Evolutionary conservation across 2,329 filamentous ascomycete species (phyloP), one percentile per base, ranked within the genome.

Genomic region (Monilinia fructigena): DNA sequence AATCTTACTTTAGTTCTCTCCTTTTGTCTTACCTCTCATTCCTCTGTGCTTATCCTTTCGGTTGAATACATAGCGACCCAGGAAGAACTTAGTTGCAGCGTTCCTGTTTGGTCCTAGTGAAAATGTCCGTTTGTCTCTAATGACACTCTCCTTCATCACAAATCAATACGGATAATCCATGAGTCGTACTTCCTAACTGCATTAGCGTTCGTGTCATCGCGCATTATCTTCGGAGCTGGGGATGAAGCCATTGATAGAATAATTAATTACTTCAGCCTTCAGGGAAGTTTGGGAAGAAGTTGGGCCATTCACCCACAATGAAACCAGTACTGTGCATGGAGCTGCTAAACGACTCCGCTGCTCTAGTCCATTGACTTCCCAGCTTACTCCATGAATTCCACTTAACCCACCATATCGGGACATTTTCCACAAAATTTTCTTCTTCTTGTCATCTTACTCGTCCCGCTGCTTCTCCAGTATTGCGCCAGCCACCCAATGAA

Each of bases 401-500:
- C 35, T 11, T 7, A 8, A 54, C 28, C 55, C 38, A 61, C 55
- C 53, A 61, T 28, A 28, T 53, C 55, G 55, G 55, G 20, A 45
- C 26, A 53, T 12, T 45, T 54, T n/a, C 55, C 55, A 60, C 31
- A 38, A 38, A 26, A 28, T 31, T 50, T 18, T 35, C 23, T 35
- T 35, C 31, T 45, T 38, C 48, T 45, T 26, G 35, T 10, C 18
- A 52, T n/a, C 35, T 60, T 35, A 52, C 45, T 52, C 58, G 48
- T 50, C 11, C 23, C 60, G 23, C 20, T 16, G 16, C 14, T 31
- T 31, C 58, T 38, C 48, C 35, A 53, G 47, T 47, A 28, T 61
- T 48, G 35, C 47, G 55, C 63, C 63, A 60, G 55, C 63, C 48
- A 61, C 55, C 63, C 40, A 52, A 50, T 14, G 45, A 31, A 31